Base-by-base conservation (phyloP, 2,329 filamentous ascomycete genomes). In the Huntiella bhutanensis region DNA sequence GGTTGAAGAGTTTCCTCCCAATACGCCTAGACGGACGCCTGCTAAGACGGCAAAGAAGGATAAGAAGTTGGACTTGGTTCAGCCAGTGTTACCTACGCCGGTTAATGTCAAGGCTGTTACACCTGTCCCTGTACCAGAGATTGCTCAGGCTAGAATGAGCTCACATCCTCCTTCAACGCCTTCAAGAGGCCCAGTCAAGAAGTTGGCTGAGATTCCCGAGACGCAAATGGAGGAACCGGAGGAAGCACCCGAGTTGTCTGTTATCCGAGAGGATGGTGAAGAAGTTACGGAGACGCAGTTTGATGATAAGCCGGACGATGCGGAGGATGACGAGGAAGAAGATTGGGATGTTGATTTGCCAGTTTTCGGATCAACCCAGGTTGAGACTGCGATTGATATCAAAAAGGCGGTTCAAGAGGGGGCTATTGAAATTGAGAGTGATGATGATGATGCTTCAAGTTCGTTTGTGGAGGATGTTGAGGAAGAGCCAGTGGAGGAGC, bases 271-370 rank as follows among this genome's bases (percentile, higher is more conserved):
- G 16, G 33, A 22, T 6, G 33, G 33, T 16, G 33, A n/a, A 8
- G 42, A 17, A 15, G 35, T 19, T 17, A 16, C 13, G 7, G 15
- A 40, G 38, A 40, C 13, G 7, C 15, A 40, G 8, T 40, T 40
- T 28, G 38, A 43, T 3, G 28, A 43, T 34, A 37, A 36, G 16
- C n/a, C 32, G 22, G 41, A 15, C 1, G 33, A 28, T n/a, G 45
- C 12, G n/a, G 43, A 36, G n/a, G 33, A 42, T 4, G 34, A 46
- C n/a, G 48, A 46, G 1, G 48, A 47, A 15, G 47, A 46, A 1
- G 41, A 47, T 33, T 47, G 48, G 48, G 45, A 50, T 15, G 19
- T 50, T 19, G 48, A 47, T 34, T 7, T 49, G 7, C 48, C 44
- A 8, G 37, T 49, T 13, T 49, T 49, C 33, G 44, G 46, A 19